Conservation (phyloP, 1,284 basidiomycete species). For the Puccinia polysora region DNA sequence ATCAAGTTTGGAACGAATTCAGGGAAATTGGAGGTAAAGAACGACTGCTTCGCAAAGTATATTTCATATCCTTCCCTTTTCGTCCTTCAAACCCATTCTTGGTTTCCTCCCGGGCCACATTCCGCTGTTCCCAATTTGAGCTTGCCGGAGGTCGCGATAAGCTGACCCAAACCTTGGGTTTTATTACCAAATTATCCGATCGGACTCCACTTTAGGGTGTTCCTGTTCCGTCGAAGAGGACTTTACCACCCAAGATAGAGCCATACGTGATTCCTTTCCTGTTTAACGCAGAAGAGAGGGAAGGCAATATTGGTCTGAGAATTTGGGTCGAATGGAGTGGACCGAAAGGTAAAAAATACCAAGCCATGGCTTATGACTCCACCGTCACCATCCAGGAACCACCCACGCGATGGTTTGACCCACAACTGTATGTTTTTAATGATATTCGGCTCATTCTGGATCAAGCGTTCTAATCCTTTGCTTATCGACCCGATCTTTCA, state of each 20-base stretch:
- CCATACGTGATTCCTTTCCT: constrained; percentile 26
- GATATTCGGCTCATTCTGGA: background rate
- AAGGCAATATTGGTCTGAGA: constrained; percentile 31
- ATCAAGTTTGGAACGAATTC: constrained; percentile 41
- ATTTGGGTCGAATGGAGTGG: constrained; percentile 42
- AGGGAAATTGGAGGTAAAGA: constrained; percentile 44
- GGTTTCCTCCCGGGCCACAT: background rate
- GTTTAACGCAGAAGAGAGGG: constrained; percentile 38
- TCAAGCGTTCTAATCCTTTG: background rate
- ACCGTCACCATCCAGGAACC: constrained; percentile 40
- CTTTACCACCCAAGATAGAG: constrained; percentile 24
- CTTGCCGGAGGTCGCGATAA: too few species aligned
- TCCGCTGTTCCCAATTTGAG: background rate
- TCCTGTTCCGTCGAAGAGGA: constrained; percentile 36
- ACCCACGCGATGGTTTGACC: constrained; percentile 43
- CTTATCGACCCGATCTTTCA: background rate
- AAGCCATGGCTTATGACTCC: constrained; percentile 37
- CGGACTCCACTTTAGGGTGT: constrained; percentile 7
- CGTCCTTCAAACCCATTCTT: background rate
- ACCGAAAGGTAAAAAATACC: constrained; percentile 19
- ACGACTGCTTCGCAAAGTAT: constrained; percentile 23
- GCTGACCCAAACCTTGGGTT: too few species aligned
- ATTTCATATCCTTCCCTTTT: background rate
- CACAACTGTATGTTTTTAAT: constrained; percentile 34
- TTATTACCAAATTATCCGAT: background rate